Conservation (phyloP, 179 eudicot genomes). For the Heliamphora pulchella region DNA sequence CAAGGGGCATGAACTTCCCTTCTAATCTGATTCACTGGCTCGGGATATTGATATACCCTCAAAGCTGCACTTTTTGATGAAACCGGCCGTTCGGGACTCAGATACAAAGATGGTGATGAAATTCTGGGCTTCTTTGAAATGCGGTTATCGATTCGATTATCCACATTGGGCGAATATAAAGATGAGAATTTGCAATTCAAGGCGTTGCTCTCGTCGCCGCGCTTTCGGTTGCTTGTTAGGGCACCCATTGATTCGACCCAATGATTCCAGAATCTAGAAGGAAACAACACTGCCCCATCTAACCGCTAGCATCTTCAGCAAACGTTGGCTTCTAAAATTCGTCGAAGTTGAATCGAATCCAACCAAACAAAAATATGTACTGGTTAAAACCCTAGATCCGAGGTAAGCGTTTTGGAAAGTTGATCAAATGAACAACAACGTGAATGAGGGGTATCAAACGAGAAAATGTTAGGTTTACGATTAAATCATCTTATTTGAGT, state of each 20-base stretch:
- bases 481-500: no score
- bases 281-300: neutral
- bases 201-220: slow-evolving; percentile 33
- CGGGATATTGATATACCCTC: slow-evolving; percentile 44
- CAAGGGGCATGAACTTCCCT: slow-evolving; percentile 75
- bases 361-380: neutral
- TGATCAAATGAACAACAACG: no score
- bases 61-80: slow-evolving; percentile 23
- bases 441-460: no score
- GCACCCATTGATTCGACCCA: slow-evolving; percentile 46
- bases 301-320: neutral
- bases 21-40: slow-evolving; percentile 26
- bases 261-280: neutral
- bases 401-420: no score
- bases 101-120: slow-evolving; percentile 17
- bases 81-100: slow-evolving; percentile 8
- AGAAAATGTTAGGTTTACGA: no score
- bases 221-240: slow-evolving; percentile 46
- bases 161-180: slow-evolving; percentile 21
- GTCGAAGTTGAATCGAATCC: neutral
- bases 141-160: slow-evolving; percentile 25
- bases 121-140: slow-evolving; percentile 43
- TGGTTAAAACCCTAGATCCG: neutral
- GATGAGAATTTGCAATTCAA: slow-evolving; percentile 21
- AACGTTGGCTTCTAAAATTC: neutral